A percentile compares a stretch with the other conserved stretches of the same genome.
Evolutionary conservation across 495 filamentous ascomycete genomes (phyloP).

Genomic region (Aspergillus funiculosus): DNA sequence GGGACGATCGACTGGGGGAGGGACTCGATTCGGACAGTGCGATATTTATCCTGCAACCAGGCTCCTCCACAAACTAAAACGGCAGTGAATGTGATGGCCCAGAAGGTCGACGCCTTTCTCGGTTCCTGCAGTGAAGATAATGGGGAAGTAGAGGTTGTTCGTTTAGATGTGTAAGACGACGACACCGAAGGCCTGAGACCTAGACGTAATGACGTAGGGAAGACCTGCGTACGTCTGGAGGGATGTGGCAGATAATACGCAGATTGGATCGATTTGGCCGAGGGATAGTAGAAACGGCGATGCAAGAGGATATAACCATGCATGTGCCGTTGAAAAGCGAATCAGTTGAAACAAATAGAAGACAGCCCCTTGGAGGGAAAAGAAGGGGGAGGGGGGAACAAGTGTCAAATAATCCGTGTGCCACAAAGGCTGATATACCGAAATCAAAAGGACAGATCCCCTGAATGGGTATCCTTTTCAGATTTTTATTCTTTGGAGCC

Average conservation of each 20-base stretch:
- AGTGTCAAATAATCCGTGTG: conserved; percentile 1
- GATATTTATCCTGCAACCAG: conserved; percentile 35
- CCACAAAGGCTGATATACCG: neutral
- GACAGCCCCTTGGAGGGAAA: conserved; percentile 4
- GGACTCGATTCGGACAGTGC: conserved; percentile 11
- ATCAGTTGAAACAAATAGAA: neutral
- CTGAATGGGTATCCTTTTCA: conserved; percentile 7
- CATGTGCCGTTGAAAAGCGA: conserved; percentile 30
- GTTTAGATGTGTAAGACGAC: conserved; percentile 20
- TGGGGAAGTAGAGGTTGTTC: conserved; percentile 27
- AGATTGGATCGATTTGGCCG: conserved; percentile 27
- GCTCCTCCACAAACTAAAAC: conserved; percentile 31
- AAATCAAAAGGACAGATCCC: conserved; percentile 9
- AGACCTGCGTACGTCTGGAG: conserved; percentile 25
- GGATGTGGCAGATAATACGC: conserved; percentile 10
- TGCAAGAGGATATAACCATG: conserved; percentile 29
- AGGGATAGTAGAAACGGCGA: conserved; percentile 30
- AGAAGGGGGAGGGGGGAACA: conserved; percentile 2
- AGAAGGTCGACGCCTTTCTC: conserved; percentile 36
- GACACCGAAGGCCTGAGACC: conserved; percentile 14
- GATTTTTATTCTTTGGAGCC: conserved; percentile 1
- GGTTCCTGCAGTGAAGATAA: conserved; percentile 23
- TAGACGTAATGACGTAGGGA: conserved; percentile 11
- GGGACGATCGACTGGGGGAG: conserved; percentile 4
- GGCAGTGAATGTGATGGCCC: conserved; percentile 34